Percentiles rank a stretch among this genome's conserved stretches.
Conservation (phyloP, 352 stramenopile species). For the Phytopythium vexans region DNA sequence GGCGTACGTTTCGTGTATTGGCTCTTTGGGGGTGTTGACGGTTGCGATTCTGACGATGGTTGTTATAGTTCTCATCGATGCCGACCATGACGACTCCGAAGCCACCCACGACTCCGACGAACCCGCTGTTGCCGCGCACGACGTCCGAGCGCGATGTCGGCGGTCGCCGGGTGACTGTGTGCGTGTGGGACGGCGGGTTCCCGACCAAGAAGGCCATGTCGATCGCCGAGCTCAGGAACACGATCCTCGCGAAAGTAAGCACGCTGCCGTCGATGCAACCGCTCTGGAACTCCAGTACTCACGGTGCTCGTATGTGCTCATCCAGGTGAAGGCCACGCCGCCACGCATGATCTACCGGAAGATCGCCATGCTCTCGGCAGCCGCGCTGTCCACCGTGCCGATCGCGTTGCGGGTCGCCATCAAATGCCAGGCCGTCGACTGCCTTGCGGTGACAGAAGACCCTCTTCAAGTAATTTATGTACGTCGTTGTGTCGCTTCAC, state of each 20-base stretch:
- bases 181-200: conserved; percentile 69
- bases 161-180: conserved; percentile 63
- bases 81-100: conserved; percentile 9
- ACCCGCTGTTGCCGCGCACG: conserved; percentile 28
- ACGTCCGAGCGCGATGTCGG: conserved; percentile 32
- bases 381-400: conserved; percentile 58
- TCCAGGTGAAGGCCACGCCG: conserved; percentile 69
- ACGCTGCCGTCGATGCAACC: conserved; percentile 5
- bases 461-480: conserved; percentile 36
- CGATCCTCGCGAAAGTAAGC: conserved; percentile 69
- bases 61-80: conserved; percentile 4
- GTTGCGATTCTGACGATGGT: background rate
- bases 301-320: background rate
- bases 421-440: conserved; percentile 61
- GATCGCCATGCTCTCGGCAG: conserved; percentile 51
- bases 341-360: conserved; percentile 67
- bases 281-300: background rate
- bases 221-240: conserved; percentile 76
- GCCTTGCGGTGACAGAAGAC: conserved; percentile 43
- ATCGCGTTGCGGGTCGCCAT: conserved; percentile 47
- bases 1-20: conserved; percentile 18
- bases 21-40: background rate
- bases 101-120: conserved; percentile 14
- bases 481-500: conserved; percentile 1
- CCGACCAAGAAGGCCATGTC: conserved; percentile 76